Percentiles rank a stretch among this genome's conserved stretches.
Conservation (phyloP, 1,284 basidiomycete genomes). For the Sparassis latifolia region DNA sequence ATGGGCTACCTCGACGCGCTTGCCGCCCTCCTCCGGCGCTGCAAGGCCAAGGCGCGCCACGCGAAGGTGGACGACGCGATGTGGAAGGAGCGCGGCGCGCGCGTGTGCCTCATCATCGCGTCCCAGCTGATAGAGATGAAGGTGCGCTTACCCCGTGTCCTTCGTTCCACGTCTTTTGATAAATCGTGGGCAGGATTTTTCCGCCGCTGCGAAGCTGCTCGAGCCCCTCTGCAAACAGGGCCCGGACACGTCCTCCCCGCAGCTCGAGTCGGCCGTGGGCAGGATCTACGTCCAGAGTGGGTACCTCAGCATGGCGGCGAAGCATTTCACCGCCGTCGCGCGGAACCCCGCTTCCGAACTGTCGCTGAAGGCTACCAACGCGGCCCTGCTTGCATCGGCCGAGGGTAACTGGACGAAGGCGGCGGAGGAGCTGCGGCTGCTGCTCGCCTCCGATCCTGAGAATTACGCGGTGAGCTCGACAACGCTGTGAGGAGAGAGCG, state of each 20-base stretch:
- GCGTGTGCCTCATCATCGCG: conserved; percentile 64
- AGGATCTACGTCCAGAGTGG: conserved; percentile 73
- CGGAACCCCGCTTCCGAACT: conserved; percentile 38
- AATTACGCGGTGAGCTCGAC: conserved; percentile 49
- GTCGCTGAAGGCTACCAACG: conserved; percentile 49
- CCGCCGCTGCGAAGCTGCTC: conserved; percentile 57
- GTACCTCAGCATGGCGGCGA: conserved; percentile 46
- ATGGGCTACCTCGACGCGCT: conserved; percentile 75
- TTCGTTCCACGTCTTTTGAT: background rate
- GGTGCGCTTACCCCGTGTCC: conserved; percentile 12
- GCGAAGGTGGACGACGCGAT: conserved; percentile 39
- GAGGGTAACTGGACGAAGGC: conserved; percentile 63
- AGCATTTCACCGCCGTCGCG: conserved; percentile 46
- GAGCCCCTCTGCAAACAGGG: conserved; percentile 50
- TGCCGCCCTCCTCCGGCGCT: conserved; percentile 70
- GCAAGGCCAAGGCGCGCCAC: conserved; percentile 53
- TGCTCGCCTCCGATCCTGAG: conserved; percentile 45
- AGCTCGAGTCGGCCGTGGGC: conserved; percentile 59
- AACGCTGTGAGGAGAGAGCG: background rate
- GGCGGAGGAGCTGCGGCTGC: conserved; percentile 32
- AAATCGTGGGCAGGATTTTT: conserved; percentile 48
- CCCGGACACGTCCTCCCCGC: conserved; percentile 33
- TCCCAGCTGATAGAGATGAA: conserved; percentile 65
- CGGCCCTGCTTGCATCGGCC: conserved; percentile 54
- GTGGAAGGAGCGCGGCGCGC: conserved; percentile 74